Base-by-base conservation (phyloP, 768 basidiomycete species). In the Cyathus striatus region DNA sequence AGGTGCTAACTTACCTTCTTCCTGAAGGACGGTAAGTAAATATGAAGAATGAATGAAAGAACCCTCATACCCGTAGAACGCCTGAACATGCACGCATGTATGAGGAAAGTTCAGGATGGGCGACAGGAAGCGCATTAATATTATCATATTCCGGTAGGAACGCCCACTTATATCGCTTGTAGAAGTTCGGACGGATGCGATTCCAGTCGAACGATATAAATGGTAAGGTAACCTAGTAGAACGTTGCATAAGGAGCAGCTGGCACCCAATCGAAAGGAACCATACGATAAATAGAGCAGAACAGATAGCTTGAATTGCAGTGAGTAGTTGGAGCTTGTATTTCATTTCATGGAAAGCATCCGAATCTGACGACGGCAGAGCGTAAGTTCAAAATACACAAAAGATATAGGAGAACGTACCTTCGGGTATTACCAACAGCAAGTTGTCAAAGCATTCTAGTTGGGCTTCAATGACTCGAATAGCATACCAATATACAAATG, bases 141-240 rank as follows among this genome's bases (percentile, higher is more conserved):
- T 66, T 62, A 4, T 78, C 75, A 49, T 86, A 86, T 38, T 77
- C 76, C 0, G 71, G 61, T 18, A 66, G 57, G 48, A 81, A 87
- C 0, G 85, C 81, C 88, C 88, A 90, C 54, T 90, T 90, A 52
- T 87, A 87, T 25, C 88, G 73, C 12, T 80, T 71, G 27, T 69
- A 57, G 53, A 83, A 81, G 51, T 79, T 83, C 33, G 79, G 70
- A 18, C 70, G 62, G 49, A 75, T 70, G 16, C 73, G 75, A 38
- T 68, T 64, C 68, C 72, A 73, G 16, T 76, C 65, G 10, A 72
- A 64, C 2, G 70, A 70, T 16, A 76, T 58, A 12, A 69, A 54
- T 14, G 70, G 69, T 41, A 76, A 57, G 3, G 74, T 73, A 9
- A 76, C 65, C 81, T 85, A 38, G 7, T 18, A 18, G 35, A 16